Conservation (phyloP, 2,329 filamentous ascomycete genomes). For the Phaeosphaeria sp. region DNA sequence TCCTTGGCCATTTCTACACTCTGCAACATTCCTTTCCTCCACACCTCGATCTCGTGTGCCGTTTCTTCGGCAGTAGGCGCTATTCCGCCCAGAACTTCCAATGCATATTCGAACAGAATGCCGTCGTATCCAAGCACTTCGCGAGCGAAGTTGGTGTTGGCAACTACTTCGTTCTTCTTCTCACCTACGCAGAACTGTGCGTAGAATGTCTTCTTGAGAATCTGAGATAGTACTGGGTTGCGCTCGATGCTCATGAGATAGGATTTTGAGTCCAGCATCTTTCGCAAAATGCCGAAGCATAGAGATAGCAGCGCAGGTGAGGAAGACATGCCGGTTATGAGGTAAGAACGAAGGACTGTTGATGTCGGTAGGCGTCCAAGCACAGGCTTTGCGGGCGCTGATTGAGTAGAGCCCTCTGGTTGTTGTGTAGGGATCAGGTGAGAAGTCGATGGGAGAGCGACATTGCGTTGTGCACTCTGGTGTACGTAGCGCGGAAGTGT, state of each 20-base stretch:
- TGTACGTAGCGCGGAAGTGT: conserved; percentile 37
- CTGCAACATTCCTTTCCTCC: conserved; percentile 76
- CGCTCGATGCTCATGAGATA: conserved; percentile 74
- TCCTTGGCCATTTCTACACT: conserved; percentile 65
- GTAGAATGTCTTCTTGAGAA: conserved; percentile 86
- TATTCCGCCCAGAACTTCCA: conserved; percentile 75
- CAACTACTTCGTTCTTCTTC: conserved; percentile 69
- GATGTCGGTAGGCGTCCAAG: conserved; percentile 71
- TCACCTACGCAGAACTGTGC: conserved; percentile 90
- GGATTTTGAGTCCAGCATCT: conserved; percentile 72
- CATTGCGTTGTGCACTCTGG: conserved; percentile 38
- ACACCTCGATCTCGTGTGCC: conserved; percentile 69
- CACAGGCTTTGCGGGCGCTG: conserved; percentile 38
- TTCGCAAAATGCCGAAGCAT: conserved; percentile 71
- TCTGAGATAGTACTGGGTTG: conserved; percentile 72
- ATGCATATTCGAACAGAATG: conserved; percentile 83
- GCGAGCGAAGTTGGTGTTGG: conserved; percentile 66
- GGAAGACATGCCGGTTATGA: conserved; percentile 73
- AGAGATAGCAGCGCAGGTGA: conserved; percentile 72
- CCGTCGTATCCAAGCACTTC: conserved; percentile 80
- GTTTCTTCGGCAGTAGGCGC: conserved; percentile 62
- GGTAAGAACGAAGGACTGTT: conserved; percentile 71
- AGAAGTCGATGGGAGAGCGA: conserved; percentile 31
- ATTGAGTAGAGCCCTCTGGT: conserved; percentile 15
- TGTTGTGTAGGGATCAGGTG: conserved; percentile 23